Base-by-base conservation (phyloP, 768 basidiomycete species). In the Cystobasidium tubakii region DNA sequence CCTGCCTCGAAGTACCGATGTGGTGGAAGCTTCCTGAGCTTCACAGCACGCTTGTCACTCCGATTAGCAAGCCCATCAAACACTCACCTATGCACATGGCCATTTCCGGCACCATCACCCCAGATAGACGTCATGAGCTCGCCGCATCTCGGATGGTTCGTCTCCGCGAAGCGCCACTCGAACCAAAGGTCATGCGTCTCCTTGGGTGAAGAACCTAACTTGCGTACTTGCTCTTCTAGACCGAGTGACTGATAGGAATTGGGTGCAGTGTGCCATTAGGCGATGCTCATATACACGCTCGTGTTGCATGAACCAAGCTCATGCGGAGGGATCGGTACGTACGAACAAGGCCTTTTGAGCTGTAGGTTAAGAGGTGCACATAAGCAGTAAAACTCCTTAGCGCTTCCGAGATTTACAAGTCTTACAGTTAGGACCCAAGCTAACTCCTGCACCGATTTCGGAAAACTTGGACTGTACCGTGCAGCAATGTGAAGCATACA, bases 121-220 rank as follows among this genome's bases (percentile, higher is more conserved):
- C n/a, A 21, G 15, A 77, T 39, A 17, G 36, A 21, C 66, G 31
- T 66, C 43, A 33, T 75, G 44, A 4, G 63, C 64, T 33, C 53
- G n/a, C 33, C 54, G 19, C 73, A 73, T 31, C 50, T 36, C 17
- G 72, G 72, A 73, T 74, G 39, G 19, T 39, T 43, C 0, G 21
- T 29, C 21, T 77, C 73, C 2, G 72, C 73, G n/a, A 75, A 62
- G 12, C 66, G 1, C 25, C 53, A 77, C 25, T 66, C 46, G 64
- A 77, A 75, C 76, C 76, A 75, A 0, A 69, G 23, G 23, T 75
- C 66, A 21, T 67, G 42, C 2, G n/a, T 67, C 27, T 67, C 66
- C 25, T 25, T 25, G 9, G 36, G 42, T 13, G 66, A 50, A 7
- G n/a, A 29, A 4, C 23, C 46, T 36, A 65, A 33, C 27, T 25